Evolutionary conservation across 2,329 filamentous ascomycete species (phyloP), one percentile per base, ranked within the genome.

Genomic region (Cordyceps cicadae): DNA sequence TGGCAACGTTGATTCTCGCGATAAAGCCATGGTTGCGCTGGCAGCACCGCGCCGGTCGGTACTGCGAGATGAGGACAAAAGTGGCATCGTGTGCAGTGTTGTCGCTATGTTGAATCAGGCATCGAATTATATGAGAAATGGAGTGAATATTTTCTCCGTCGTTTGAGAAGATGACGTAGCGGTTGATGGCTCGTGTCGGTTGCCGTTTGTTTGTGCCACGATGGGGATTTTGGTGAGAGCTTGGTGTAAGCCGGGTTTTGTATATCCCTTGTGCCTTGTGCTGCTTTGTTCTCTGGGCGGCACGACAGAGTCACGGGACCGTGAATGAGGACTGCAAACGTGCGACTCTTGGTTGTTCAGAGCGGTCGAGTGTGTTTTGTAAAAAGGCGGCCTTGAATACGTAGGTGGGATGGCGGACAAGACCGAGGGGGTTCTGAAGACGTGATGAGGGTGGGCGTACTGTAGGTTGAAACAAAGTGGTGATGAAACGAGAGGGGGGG

Each of bases 1-100:
- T 69, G 91, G 90, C 77, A 94, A 79, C 65, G 83, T 81, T 72
- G 85, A 87, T 72, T 85, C 81, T 70, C 86, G 80, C 67, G 78
- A 78, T 64, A 76, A 71, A 50, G 77, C 75, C 79, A 83, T 82
- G 64, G n/a, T 63, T 63, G 49, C 49, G 53, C 39, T 41, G 24
- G 39, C 53, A 37, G 48, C 49, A 29, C 51, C 21, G 49, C 32
- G 51, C 58, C 58, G 24, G 51, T 45, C 51, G 39, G n/a, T 51
- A 8, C 48, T 52, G 34, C 7, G 5, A 8, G 24, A 48, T 15
- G 37, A 52, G 45, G 29, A 45, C 32, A 57, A 52, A 59, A 59
- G 45, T 52, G 3, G 48, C n/a, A 39, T 52, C 17, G n/a, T 52
- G 14, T 11, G 14, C 41, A 17, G 1, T 60, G 45, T 54, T 60